Evolutionary conservation across 306 rosid genomes (phyloP).

Genomic region (Sphenostylis stenocarpa): DNA sequence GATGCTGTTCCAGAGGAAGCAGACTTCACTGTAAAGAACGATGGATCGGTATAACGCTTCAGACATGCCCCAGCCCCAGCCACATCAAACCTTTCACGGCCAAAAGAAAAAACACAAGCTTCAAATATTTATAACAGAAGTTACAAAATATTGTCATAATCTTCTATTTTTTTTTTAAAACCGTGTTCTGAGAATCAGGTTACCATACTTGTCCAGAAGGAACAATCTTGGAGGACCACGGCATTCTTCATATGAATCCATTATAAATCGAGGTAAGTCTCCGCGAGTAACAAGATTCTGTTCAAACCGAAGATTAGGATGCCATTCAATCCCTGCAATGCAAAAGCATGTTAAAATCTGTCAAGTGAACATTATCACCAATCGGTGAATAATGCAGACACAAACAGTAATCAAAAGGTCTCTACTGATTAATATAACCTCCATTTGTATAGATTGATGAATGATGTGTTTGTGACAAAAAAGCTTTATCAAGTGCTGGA

Average conservation of each 20-base stretch:
- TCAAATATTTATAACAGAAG: constrained; percentile 22
- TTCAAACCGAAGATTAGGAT: constrained; percentile 70
- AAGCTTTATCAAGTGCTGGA: constrained; percentile 83
- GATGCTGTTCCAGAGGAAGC: constrained; percentile 41
- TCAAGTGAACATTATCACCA: constrained; percentile 7
- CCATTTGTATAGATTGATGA: constrained; percentile 55
- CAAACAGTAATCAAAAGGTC: constrained; percentile 23
- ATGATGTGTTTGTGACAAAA: constrained; percentile 71
- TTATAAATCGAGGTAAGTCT: constrained; percentile 91
- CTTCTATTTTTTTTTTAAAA: neutral
- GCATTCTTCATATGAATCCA: constrained; percentile 95
- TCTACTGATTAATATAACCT: constrained; percentile 54
- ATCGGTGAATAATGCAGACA: constrained; percentile 3
- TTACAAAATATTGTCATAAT: neutral
- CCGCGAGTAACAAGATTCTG: constrained; percentile 71
- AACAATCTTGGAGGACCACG: constrained; percentile 90
- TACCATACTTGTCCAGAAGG: constrained; percentile 89
- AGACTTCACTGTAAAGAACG: constrained; percentile 70
- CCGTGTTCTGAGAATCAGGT: constrained; percentile 21
- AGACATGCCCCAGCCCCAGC: constrained; percentile 98
- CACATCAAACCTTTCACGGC: constrained; percentile 79
- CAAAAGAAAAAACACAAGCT: constrained; percentile 25
- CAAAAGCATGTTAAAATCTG: constrained; percentile 1
- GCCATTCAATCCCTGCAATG: constrained; percentile 86
- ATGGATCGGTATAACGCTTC: constrained; percentile 96